Percentiles rank a stretch among this genome's conserved stretches.
Conservation (phyloP, 768 basidiomycete genomes). For the Gloeostereum incarnatum region DNA sequence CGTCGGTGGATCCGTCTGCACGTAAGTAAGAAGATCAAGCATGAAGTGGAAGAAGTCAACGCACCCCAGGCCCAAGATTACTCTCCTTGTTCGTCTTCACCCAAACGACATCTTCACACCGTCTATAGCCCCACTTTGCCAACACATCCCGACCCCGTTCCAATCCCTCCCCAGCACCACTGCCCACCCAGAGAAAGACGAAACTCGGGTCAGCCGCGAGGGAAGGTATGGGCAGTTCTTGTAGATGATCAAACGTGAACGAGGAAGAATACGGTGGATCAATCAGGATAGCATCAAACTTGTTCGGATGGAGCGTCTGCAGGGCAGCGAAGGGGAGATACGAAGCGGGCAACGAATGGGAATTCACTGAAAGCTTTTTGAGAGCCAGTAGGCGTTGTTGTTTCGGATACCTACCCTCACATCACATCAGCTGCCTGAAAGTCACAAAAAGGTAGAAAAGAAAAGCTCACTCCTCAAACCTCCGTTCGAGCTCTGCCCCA, state of each 20-base stretch:
- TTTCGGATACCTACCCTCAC: constrained; percentile 74
- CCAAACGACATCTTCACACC: constrained; percentile 99
- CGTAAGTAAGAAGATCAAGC: constrained; percentile 7
- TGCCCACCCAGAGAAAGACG: constrained; percentile 93
- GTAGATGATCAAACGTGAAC: constrained; percentile 79
- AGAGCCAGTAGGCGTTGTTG: constrained; percentile 76
- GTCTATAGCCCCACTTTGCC: constrained; percentile 87
- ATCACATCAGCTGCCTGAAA: not conserved
- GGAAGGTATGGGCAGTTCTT: constrained; percentile 70
- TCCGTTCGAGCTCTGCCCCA: constrained; percentile 78
- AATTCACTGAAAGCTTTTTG: constrained; percentile 72
- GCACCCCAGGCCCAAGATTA: constrained; percentile 69
- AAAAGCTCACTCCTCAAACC: constrained; percentile 86
- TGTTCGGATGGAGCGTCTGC: constrained; percentile 45
- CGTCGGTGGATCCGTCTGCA: constrained; percentile 76
- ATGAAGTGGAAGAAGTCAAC: constrained; percentile 14
- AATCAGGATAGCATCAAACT: constrained; percentile 88
- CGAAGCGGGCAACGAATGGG: constrained; percentile 60
- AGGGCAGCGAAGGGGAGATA: constrained; percentile 60
- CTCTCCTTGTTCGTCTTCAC: constrained; percentile 77
- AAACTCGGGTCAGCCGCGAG: constrained; percentile 90
- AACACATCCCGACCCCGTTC: constrained; percentile 88
- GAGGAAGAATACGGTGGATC: constrained; percentile 86
- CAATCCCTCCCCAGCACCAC: constrained; percentile 81
- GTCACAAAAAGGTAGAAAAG: constrained; percentile 4